A percentile compares a stretch with the other conserved stretches of the same genome.
Conservation (phyloP, 345 rosid species). For the Geranium rotundifolium region DNA sequence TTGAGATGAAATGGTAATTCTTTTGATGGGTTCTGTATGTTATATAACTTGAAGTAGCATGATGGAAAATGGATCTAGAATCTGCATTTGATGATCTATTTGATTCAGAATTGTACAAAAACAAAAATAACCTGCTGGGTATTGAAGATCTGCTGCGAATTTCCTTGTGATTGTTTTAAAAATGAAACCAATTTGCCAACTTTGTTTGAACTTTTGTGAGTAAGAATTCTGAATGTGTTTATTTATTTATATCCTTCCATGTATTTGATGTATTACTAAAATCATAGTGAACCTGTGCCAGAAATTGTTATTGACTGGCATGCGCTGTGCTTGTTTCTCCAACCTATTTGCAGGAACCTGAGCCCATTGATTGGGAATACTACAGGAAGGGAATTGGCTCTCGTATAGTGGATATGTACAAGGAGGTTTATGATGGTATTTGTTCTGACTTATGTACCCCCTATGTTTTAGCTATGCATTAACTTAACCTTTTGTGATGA, state of each 20-base stretch:
- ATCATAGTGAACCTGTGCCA: no score
- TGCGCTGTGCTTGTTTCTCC: no score
- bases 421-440: constrained; percentile 87
- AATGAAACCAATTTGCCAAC: background rate
- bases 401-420: constrained; percentile 92
- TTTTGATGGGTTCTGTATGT: no score
- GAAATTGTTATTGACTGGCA: no score
- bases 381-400: constrained; percentile 83
- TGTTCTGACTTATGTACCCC: background rate
- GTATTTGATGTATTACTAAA: no score
- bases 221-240: background rate
- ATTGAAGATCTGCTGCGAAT: background rate
- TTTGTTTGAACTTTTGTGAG: background rate
- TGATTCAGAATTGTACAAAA: background rate
- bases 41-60: no score
- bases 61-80: no score
- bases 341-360: constrained; percentile 63
- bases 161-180: background rate
- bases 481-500: background rate
- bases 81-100: background rate
- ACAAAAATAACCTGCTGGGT: background rate
- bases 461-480: no score
- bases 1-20: no score
- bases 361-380: constrained; percentile 88
- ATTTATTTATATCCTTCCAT: no score